A percentile compares a stretch with the other conserved stretches of the same genome.
These are phyloP conservation scores for Cordyceps militaris DNA, from an alignment of 2,329 filamentous ascomycete species.

Conservation along the genomic window DNA sequence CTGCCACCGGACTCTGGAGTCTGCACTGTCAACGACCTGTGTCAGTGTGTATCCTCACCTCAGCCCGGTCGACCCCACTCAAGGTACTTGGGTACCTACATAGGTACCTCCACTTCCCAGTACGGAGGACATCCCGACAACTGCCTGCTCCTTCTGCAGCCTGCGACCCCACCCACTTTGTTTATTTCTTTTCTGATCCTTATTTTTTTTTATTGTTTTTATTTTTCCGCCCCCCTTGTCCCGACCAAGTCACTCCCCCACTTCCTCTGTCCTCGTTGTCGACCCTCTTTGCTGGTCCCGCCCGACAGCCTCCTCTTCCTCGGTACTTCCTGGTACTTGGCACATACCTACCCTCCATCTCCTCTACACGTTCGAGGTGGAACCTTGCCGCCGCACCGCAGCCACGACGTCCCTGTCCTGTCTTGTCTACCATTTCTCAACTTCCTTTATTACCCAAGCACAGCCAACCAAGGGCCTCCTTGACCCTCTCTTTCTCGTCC, in stretches of 20 bases:
- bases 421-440: background rate
- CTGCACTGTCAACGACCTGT: background rate
- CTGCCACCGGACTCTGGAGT: background rate
- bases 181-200: background rate
- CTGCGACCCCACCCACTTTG: background rate
- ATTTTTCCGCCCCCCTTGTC: background rate
- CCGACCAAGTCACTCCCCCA: background rate
- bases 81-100: background rate
- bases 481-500: background rate
- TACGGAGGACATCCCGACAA: background rate
- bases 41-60: background rate
- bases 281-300: background rate
- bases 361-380: slow-evolving; percentile 10
- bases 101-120: background rate
- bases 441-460: background rate
- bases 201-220: background rate
- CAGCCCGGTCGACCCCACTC: background rate
- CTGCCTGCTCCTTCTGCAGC: background rate
- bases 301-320: background rate
- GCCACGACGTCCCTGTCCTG: slow-evolving; percentile 3
- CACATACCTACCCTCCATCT: background rate
- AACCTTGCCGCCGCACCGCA: slow-evolving; percentile 7
- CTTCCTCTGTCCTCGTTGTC: background rate
- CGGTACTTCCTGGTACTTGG: background rate
- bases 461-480: background rate